Evolutionary conservation across 1,284 basidiomycete genomes (phyloP).

Genomic region (Rhodotorula sp.): DNA sequence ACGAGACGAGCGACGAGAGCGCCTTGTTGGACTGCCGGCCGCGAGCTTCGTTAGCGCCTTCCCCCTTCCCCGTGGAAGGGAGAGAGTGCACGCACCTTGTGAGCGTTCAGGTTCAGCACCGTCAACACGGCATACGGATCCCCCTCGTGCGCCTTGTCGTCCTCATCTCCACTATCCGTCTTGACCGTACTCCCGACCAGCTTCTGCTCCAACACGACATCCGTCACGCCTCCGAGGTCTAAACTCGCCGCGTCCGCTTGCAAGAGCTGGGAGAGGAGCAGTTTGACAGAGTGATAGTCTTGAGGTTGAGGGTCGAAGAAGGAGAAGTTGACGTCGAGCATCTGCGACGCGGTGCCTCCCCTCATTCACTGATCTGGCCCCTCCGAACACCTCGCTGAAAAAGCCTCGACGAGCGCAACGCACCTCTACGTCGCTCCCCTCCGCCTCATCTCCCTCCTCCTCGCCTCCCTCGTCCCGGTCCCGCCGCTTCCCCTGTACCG

Average conservation of each 20-base stretch:
- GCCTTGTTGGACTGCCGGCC: constrained; percentile 61
- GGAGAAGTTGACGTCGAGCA: constrained; percentile 84
- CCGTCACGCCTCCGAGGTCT: constrained; percentile 67
- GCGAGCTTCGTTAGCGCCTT: background rate
- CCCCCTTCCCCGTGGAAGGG: too few species aligned
- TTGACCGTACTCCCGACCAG: constrained; percentile 86
- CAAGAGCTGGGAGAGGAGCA: constrained; percentile 74
- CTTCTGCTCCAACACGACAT: constrained; percentile 70
- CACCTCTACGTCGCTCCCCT: constrained; percentile 20
- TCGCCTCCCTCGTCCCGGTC: constrained; percentile 2
- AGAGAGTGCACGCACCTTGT: constrained; percentile 57
- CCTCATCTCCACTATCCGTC: constrained; percentile 64
- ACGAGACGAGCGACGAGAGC: constrained; percentile 67
- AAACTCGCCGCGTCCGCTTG: constrained; percentile 72
- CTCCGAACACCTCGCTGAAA: too few species aligned
- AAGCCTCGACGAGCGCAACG: background rate
- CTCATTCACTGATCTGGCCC: too few species aligned
- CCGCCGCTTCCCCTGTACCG: background rate
- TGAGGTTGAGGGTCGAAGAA: constrained; percentile 81
- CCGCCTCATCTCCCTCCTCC: constrained; percentile 1
- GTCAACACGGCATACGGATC: constrained; percentile 59
- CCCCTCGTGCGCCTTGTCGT: constrained; percentile 17
- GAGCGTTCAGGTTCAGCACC: constrained; percentile 73
- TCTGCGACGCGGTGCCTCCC: too few species aligned
- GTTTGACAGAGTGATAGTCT: constrained; percentile 82